Evolutionary conservation across 768 basidiomycete species (phyloP).

Genomic region (Boletus fagicola): DNA sequence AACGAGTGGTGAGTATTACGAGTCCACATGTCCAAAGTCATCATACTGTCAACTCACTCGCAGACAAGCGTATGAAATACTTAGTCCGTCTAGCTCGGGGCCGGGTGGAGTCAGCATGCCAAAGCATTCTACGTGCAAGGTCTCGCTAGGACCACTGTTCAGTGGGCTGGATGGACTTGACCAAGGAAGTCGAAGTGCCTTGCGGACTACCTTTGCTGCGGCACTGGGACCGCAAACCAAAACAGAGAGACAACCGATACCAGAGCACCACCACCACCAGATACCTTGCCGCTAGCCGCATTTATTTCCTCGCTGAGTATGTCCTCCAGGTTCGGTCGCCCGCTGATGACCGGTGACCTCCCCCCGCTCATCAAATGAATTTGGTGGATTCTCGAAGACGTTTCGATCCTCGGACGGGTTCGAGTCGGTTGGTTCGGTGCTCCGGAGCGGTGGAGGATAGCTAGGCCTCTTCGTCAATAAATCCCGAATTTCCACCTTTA

Average conservation of each 20-base stretch:
- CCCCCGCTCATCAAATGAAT: background rate
- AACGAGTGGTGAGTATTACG: background rate
- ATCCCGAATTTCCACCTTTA: no score
- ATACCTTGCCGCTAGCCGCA: conserved; percentile 31
- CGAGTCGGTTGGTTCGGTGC: no score
- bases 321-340: conserved; percentile 41
- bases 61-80: background rate
- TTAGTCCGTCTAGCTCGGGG: no score
- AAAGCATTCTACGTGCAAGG: conserved; percentile 34
- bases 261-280: conserved; percentile 38
- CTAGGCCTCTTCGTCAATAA: no score
- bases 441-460: no score
- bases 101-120: background rate
- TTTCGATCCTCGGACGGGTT: no score
- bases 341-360: conserved; percentile 17
- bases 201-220: conserved; percentile 36
- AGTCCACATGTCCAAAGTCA: background rate
- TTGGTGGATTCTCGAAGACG: background rate
- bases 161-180: conserved; percentile 24
- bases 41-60: background rate
- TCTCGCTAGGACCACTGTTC: conserved; percentile 34
- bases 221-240: conserved; percentile 39
- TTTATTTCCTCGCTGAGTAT: conserved; percentile 38
- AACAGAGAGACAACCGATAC: background rate
- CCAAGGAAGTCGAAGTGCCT: conserved; percentile 33